Base-by-base conservation (phyloP, 176 grass and related monocot species). In the Saccharum officinarum region DNA sequence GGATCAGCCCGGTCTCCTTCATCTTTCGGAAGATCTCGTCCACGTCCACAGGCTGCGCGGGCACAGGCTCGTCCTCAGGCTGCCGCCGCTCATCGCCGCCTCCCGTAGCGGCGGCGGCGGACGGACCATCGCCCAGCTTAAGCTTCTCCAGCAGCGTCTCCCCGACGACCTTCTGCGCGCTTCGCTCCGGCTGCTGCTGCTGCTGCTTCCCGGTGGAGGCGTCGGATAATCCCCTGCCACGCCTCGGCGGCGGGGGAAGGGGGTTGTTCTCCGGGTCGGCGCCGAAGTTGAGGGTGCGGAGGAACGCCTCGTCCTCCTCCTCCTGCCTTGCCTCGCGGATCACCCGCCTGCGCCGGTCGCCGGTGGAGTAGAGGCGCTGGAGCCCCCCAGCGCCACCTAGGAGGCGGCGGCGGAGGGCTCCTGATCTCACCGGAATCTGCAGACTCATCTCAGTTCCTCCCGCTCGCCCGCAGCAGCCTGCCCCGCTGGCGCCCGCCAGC, bases 1-100 rank as follows among this genome's bases (percentile, higher is more conserved):
- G 97, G 60, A 98, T 96, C 18, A 94, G 81, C 18, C 97, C 97
- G 1, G 88, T 96, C 81, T 98, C 86, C 62, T 94, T 98, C 97
- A 99, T 96, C 88, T 99, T 96, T 52, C 75, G 67, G 59, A 99
- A 95, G 28, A 99, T 94, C 46, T 89, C 90, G 12, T 94, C 92
- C 18, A 83, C 91, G 45, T 94, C 93, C 87, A 92, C 63, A 31
- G 82, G 83, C 73, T 86, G 86, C 4, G 64, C 8, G 1, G 73
- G 20, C 6, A 23, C 70, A 50, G 18, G 34, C n/a, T 69, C 61
- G 4, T 12, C 67, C 74, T 76, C 42, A 52, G 44, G 37, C 68
- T 61, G 77, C 38, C 18, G 61, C 59, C 3, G 9, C 80, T 85
- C 86, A 22, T 46, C 59, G 12, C 18, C 39, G 57, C 83, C 75